Percentiles rank a stretch among this genome's conserved stretches.
Evolutionary conservation across 148 eudicot genomes (phyloP).

Genomic region (Rhododendron ovatum): DNA sequence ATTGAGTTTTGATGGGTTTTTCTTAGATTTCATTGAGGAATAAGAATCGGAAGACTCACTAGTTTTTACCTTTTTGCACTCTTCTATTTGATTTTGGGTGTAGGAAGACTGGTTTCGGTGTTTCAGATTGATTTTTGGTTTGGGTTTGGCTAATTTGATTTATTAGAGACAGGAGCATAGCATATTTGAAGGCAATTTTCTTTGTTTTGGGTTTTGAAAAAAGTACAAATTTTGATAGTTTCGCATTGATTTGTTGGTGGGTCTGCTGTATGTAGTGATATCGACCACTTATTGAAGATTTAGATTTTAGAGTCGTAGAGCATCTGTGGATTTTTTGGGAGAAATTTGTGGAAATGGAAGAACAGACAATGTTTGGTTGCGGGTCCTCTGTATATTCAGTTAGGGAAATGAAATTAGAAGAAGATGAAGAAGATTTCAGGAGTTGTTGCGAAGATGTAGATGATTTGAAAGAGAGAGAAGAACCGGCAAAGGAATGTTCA

Average conservation of each 20-base stretch:
- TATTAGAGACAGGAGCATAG: not conserved
- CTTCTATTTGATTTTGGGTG: not conserved
- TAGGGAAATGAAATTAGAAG: slow-evolving; percentile 31
- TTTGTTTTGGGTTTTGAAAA: not conserved
- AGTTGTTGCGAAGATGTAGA: slow-evolving; percentile 64
- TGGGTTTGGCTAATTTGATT: not conserved
- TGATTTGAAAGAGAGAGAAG: slow-evolving; percentile 45
- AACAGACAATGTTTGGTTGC: slow-evolving; percentile 13
- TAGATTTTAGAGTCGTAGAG: not conserved
- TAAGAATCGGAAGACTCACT: not conserved
- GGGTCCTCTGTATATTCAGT: slow-evolving; percentile 7
- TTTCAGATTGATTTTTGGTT: not conserved
- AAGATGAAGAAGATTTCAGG: slow-evolving; percentile 72
- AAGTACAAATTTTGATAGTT: not conserved
- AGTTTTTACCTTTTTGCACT: not conserved
- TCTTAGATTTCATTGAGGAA: not conserved
- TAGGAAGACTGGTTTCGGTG: not conserved
- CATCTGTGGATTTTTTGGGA: not conserved
- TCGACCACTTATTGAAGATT: not conserved
- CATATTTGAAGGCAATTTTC: not conserved
- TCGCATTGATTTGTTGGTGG: not conserved
- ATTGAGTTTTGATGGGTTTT: not conserved
- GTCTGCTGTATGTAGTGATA: not conserved
- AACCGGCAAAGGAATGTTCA: slow-evolving; percentile 8
- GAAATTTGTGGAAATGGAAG: slow-evolving; percentile 25